Percentiles rank a stretch among this genome's conserved stretches.
Evolutionary conservation across 305 asterid species (phyloP).

Genomic region (Petunia hybrid): DNA sequence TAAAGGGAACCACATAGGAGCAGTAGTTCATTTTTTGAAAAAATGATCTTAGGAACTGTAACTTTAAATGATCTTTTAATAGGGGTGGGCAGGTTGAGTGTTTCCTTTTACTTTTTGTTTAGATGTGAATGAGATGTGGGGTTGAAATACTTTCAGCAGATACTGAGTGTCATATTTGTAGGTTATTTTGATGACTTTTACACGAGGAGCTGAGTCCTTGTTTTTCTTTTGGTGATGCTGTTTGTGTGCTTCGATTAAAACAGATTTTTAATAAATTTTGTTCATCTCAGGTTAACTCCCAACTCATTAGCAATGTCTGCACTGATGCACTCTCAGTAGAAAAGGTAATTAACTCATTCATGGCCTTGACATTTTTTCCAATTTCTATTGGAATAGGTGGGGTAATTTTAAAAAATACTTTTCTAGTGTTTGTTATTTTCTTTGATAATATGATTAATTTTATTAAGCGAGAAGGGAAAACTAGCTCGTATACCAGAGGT

Average conservation of each 20-base stretch:
- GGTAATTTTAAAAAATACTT: conserved; percentile 9
- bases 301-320: conserved; percentile 97
- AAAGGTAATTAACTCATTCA: conserved; percentile 60
- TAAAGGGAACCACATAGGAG: no score
- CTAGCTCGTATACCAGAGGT: no score
- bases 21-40: no score
- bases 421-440: conserved; percentile 6
- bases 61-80: not conserved
- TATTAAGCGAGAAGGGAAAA: no score
- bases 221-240: not conserved
- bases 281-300: conserved; percentile 83
- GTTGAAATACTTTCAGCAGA: conserved; percentile 25
- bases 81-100: not conserved
- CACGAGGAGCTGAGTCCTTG: not conserved
- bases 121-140: conserved; percentile 7
- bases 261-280: not conserved
- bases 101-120: conserved; percentile 1
- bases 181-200: conserved; percentile 21
- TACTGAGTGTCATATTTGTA: not conserved
- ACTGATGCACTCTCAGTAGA: conserved; percentile 98
- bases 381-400: not conserved
- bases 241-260: conserved; percentile 13
- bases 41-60: not conserved
- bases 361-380: not conserved
- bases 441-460: not conserved